Base-by-base conservation (phyloP, 257 asterid species). In the Nicotiana paniculata region DNA sequence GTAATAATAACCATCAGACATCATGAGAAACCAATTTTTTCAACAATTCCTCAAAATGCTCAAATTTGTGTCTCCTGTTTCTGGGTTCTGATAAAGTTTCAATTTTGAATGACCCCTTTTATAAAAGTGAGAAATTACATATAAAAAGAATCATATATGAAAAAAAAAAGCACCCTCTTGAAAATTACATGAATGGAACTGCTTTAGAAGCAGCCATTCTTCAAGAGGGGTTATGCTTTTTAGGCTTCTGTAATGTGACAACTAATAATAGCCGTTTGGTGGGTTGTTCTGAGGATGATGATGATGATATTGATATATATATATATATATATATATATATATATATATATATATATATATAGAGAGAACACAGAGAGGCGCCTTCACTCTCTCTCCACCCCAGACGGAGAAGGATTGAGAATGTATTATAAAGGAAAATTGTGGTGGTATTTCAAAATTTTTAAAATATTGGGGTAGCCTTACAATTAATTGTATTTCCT, bases 1-100 rank as follows among this genome's bases (percentile, higher is more conserved):
- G 35, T 43, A 70, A 70, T 70, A 70, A 53, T 70, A 70, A 70
- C 32, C 77, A 70, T 70, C 77, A 70, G 58, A 70, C 77, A 43
- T 70, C 77, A 70, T 70, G n/a, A 70, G n/a, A 3, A 43, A 70
- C 77, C 58, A 43, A 70, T 18, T 28, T 35, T 35, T 18, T 70
- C 35, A 70, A 70, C 33, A 70, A 57, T n/a, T 16, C 24, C 9
- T 4, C 9, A 16, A 57, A 70, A 68, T 68, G 76, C 57, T 53
- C 15, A 53, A 10, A 12, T 12, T 53, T 53, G 12, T 53, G 57
- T 10, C 15, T 53, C 5, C 57, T 13, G 16, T 53, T 53, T 53
- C 17, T 53, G 57, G 57, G 57, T 53, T 53, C 17, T 53, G 57
- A 17, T 53, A 53, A 12, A 12, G 4, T 12, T 13, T 53, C 57